Evolutionary conservation across 192 early-diverging fungal species (phyloP).

Genomic region (Umbelopsis ramanniana): DNA sequence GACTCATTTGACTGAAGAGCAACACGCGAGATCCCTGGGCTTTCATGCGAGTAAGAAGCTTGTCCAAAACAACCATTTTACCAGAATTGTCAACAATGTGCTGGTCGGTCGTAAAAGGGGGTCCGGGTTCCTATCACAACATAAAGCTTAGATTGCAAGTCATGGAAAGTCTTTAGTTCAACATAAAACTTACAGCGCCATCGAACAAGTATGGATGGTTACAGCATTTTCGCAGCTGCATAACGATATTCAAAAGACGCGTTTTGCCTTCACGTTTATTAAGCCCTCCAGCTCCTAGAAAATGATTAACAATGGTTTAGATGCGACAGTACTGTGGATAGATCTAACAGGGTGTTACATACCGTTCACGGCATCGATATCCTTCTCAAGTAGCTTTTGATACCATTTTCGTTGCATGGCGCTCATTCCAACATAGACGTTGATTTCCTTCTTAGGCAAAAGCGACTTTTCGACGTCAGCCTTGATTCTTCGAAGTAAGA

Average conservation of each 20-base stretch:
- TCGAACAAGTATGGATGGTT: slow-evolving; percentile 96
- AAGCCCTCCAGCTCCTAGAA: slow-evolving; percentile 56
- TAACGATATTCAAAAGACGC: slow-evolving; percentile 90
- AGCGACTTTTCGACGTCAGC: slow-evolving; percentile 96
- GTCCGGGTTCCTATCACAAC: slow-evolving; percentile 82
- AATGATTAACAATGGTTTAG: background rate
- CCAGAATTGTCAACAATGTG: slow-evolving; percentile 93
- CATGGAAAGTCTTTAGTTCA: background rate
- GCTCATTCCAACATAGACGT: slow-evolving; percentile 93
- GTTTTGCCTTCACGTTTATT: slow-evolving; percentile 86
- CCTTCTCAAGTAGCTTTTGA: slow-evolving; percentile 92
- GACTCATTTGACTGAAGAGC: slow-evolving; percentile 98
- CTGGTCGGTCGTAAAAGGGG: slow-evolving; percentile 96
- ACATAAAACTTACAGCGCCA: slow-evolving; percentile 52
- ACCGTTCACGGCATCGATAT: slow-evolving; percentile 97
- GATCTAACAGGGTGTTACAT: background rate
- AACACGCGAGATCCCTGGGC: slow-evolving; percentile 93
- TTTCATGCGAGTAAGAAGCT: slow-evolving; percentile 77
- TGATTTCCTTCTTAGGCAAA: slow-evolving; percentile 92
- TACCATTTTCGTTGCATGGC: slow-evolving; percentile 97
- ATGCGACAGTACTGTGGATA: background rate
- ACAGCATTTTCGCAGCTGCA: slow-evolving; percentile 96
- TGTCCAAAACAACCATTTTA: slow-evolving; percentile 95
- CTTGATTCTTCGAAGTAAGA: slow-evolving; percentile 90
- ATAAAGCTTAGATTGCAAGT: background rate